These are phyloP conservation scores for Drechslera avenae DNA, from an alignment of 2,329 filamentous ascomycete genomes.

Conservation along the genomic window DNA sequence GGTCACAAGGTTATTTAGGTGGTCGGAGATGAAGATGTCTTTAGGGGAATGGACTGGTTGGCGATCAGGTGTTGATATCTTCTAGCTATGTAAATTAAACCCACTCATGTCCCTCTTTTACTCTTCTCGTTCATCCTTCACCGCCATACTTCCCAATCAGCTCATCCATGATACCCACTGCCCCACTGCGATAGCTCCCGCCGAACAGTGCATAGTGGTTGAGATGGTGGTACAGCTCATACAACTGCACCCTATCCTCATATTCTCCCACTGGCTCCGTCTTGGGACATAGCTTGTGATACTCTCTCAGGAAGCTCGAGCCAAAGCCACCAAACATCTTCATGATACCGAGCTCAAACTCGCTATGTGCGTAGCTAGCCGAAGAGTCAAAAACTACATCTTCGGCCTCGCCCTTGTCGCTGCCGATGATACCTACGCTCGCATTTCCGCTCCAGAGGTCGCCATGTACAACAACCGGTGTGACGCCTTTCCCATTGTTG, in stretches of 20 bases:
- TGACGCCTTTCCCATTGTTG: conserved; percentile 63
- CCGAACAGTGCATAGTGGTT: conserved; percentile 90
- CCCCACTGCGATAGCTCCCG: conserved; percentile 74
- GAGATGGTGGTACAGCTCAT: conserved; percentile 89
- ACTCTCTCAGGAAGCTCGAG: conserved; percentile 73
- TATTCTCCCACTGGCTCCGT: conserved; percentile 82
- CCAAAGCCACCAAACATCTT: conserved; percentile 93
- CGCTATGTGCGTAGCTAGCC: conserved; percentile 80
- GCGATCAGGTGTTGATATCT: not conserved
- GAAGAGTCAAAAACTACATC: conserved; percentile 85
- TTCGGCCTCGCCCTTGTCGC: conserved; percentile 65
- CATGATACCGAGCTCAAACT: conserved; percentile 95
- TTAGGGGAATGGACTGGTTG: too few relatives aligned
- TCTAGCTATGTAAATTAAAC: conserved; percentile 14
- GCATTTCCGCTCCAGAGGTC: conserved; percentile 95
- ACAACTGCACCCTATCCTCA: conserved; percentile 79
- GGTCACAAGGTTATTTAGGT: not conserved
- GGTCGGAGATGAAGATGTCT: not conserved
- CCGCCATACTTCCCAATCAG: conserved; percentile 72
- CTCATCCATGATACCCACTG: conserved; percentile 77
- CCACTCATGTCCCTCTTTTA: conserved; percentile 1
- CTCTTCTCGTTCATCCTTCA: not conserved
- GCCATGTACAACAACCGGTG: conserved; percentile 84
- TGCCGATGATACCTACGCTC: conserved; percentile 65
- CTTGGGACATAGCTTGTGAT: conserved; percentile 75